phyloP scores from a whole-genome alignment of 352 stramenopile species.

The Phytopythium oedochilum region DNA sequence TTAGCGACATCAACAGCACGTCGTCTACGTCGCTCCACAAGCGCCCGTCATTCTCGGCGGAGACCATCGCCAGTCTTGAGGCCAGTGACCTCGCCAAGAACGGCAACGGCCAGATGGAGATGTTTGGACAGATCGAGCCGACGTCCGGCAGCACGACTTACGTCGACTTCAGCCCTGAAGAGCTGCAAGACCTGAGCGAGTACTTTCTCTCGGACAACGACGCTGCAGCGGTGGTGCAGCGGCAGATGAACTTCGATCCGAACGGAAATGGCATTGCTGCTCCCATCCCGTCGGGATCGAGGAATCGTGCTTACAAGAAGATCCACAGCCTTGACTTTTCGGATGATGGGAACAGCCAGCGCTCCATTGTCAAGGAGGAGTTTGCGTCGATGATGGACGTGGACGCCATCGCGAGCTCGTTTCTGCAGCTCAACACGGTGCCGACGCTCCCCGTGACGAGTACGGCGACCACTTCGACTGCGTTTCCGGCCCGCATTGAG shows the following conservation, averaged over 20 bases:
- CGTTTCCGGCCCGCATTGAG: slow-evolving; percentile 52
- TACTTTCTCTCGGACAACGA: slow-evolving; percentile 68
- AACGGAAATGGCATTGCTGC: slow-evolving; percentile 5
- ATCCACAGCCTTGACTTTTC: slow-evolving; percentile 74
- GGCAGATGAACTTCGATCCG: slow-evolving; percentile 17
- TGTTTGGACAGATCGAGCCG: slow-evolving; percentile 14
- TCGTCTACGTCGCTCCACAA: slow-evolving; percentile 46
- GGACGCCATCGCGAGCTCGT: slow-evolving; percentile 43
- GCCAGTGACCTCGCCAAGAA: not conserved
- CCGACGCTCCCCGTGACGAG: slow-evolving; percentile 12
- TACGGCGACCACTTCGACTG: slow-evolving; percentile 8
- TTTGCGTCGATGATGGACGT: slow-evolving; percentile 32
- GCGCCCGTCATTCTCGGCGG: slow-evolving; percentile 5
- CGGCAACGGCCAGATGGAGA: not conserved
- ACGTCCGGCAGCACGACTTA: slow-evolving; percentile 34
- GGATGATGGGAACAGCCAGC: slow-evolving; percentile 19
- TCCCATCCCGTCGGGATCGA: slow-evolving; percentile 5
- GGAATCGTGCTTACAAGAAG: slow-evolving; percentile 43
- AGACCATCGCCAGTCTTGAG: not conserved
- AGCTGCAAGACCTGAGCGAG: slow-evolving; percentile 70
- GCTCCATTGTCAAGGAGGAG: slow-evolving; percentile 35
- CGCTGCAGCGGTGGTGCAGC: slow-evolving; percentile 20
- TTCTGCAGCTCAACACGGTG: slow-evolving; percentile 24
- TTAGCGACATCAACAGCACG: slow-evolving; percentile 63
- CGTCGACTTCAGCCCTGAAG: slow-evolving; percentile 63